Base-by-base conservation (phyloP, 2,329 filamentous ascomycete genomes). In the Orbilia blumenaviensis region DNA sequence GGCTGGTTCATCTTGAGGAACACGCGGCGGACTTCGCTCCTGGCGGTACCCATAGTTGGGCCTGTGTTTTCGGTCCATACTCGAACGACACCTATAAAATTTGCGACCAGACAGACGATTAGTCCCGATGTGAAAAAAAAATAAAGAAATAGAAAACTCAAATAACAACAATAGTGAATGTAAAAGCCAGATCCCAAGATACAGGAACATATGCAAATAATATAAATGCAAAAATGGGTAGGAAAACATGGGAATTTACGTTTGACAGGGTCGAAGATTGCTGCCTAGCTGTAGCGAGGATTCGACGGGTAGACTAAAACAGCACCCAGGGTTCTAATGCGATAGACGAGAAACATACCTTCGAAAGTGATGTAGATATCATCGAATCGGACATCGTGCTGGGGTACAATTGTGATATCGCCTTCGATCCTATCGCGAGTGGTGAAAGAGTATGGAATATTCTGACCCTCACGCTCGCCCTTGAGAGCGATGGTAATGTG, bases 1-100 rank as follows among this genome's bases (percentile, higher is more conserved):
- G 89, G 89, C 80, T 90, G 89, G 69, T 84, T 84, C 27, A 91
- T 84, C 74, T 87, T 88, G 36, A 91, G 82, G 79, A 91, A 91
- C 78, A 75, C 79, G 21, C 36, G 36, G 21, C 32, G 56, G 38
- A 71, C 68, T 36, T 71, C 76, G 63, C 77, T 78, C 44, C 79
- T 74, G 54, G 78, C 78, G 52, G 77, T 76, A 41, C 68, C 74
- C 38, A 78, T 78, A 2, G 76, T 63, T 2, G 74, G 68, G 29
- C 78, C 77, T 23, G 78, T 78, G 23, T 74, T 79, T 54, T 80
- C 79, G 41, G 79, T 79, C 79, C 78, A 80, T 46, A 78, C 79
- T 74, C 79, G 73, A 62, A 78, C 71, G 58, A 77, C 76, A 48
- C 79, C 79, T 80, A 41, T 63, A 23, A 32, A 29, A 36, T 46